phyloP scores from a whole-genome alignment of 805 yeast species.

The Candida michaelii region DNA sequence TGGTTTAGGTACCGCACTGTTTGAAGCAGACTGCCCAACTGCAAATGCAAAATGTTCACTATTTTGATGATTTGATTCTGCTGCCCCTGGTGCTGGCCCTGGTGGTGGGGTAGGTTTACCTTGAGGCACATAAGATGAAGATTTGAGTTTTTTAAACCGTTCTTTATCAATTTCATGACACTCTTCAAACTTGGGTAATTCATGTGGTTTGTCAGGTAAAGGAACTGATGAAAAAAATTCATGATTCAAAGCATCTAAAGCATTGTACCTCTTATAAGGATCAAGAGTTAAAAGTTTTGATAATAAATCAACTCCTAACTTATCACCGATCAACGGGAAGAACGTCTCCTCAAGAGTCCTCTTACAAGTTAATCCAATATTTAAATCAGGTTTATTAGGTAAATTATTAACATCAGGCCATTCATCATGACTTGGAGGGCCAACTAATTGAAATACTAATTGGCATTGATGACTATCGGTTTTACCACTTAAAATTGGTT shows the following conservation, averaged over 20 bases:
- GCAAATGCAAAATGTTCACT: conserved; percentile 1
- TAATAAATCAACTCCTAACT: conserved; percentile 54
- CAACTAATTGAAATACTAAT: conserved; percentile 75
- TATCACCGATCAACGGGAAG: conserved; percentile 38
- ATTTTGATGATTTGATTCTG: neutral
- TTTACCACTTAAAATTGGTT: conserved; percentile 82
- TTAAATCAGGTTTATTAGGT: conserved; percentile 53
- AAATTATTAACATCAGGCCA: conserved; percentile 64
- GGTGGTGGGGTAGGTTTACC: conserved; percentile 2
- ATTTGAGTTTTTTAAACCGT: conserved; percentile 38
- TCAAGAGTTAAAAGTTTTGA: conserved; percentile 64
- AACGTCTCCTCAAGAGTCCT: conserved; percentile 53
- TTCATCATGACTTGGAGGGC: conserved; percentile 63
- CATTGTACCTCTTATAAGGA: conserved; percentile 74
- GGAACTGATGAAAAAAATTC: conserved; percentile 70
- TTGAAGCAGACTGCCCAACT: too few relatives aligned
- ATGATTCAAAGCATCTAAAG: conserved; percentile 72
- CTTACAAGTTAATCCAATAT: conserved; percentile 44
- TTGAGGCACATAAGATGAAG: neutral
- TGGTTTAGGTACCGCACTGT: neutral
- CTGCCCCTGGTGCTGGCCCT: neutral
- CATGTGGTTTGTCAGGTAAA: conserved; percentile 51
- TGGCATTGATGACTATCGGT: conserved; percentile 88
- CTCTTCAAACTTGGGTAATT: conserved; percentile 72
- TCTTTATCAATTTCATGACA: conserved; percentile 86